phyloP scores from a whole-genome alignment of 2,329 filamentous ascomycete genomes.

The Parastagonospora avenae region DNA sequence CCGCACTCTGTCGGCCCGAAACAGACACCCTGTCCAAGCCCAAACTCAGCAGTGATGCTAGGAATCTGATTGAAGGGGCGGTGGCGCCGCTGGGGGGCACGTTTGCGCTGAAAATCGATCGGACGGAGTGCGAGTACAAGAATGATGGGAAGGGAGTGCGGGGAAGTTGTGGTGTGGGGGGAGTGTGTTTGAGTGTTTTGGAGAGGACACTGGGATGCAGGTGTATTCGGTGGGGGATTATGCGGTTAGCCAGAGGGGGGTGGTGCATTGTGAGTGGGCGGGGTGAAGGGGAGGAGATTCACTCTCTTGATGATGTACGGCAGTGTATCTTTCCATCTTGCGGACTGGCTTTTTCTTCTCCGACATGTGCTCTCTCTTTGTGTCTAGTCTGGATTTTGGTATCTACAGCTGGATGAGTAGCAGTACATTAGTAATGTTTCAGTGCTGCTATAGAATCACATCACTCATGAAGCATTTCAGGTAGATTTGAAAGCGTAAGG shows the following conservation, averaged over 20 bases:
- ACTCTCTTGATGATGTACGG: no score
- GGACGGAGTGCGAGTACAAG: conserved; percentile 12
- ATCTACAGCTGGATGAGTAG: neutral
- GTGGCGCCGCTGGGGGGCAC: conserved; percentile 7
- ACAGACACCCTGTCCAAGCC: neutral
- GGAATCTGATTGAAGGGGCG: neutral
- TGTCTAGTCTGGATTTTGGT: neutral
- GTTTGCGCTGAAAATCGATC: conserved; percentile 10
- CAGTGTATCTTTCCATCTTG: no score
- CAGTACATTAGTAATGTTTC: neutral
- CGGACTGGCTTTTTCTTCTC: no score
- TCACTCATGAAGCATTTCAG: no score
- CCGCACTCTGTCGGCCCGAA: neutral
- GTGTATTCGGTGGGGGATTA: neutral
- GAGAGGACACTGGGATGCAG: neutral
- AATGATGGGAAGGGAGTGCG: conserved; percentile 8
- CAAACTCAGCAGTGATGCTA: neutral
- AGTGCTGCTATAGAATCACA: no score
- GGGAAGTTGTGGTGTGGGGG: neutral
- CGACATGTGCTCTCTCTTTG: no score
- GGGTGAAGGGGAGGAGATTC: neutral
- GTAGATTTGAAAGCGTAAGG: neutral
- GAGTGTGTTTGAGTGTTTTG: neutral
- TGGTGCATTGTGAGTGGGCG: conserved; percentile 2
- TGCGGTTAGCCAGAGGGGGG: neutral